phyloP scores from a whole-genome alignment of 2,329 filamentous ascomycete species.

The Phaeoacremonium minimum region DNA sequence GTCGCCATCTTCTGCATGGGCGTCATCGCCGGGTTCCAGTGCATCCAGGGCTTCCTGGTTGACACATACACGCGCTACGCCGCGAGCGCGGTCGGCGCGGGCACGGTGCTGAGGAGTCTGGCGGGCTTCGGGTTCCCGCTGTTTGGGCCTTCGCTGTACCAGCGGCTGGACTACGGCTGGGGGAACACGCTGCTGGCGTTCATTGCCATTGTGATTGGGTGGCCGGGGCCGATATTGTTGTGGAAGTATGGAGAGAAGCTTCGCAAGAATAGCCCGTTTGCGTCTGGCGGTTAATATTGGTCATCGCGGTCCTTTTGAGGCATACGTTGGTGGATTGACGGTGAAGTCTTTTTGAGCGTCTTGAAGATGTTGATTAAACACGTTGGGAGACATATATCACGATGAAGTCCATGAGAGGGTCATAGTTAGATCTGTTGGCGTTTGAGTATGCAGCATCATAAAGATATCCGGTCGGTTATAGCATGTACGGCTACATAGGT shows the following conservation, averaged over 20 bases:
- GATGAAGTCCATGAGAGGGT: too few relatives aligned
- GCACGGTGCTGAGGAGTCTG: slow-evolving; percentile 38
- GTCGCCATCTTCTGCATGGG: slow-evolving; percentile 30
- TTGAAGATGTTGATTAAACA: too few relatives aligned
- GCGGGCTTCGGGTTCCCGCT: slow-evolving; percentile 48
- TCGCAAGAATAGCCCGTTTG: slow-evolving; percentile 22
- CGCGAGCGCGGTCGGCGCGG: slow-evolving; percentile 38
- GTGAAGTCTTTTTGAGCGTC: too few relatives aligned
- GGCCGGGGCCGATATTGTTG: slow-evolving; percentile 36
- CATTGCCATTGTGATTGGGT: slow-evolving; percentile 31
- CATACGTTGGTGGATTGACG: too few relatives aligned
- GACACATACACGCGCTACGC: slow-evolving; percentile 42
- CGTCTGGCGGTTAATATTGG: slow-evolving; percentile 8
- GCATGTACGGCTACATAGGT: too few relatives aligned
- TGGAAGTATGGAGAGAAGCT: slow-evolving; percentile 38
- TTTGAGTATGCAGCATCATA: too few relatives aligned
- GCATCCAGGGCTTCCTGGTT: slow-evolving; percentile 40
- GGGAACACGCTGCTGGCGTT: slow-evolving; percentile 38
- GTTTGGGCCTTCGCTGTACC: slow-evolving; percentile 43
- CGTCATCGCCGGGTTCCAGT: slow-evolving; percentile 36
- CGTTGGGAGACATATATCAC: too few relatives aligned
- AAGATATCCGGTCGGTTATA: too few relatives aligned
- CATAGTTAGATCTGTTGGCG: too few relatives aligned
- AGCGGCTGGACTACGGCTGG: slow-evolving; percentile 32
- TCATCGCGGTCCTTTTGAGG: too few relatives aligned